A percentile compares a stretch with the other conserved stretches of the same genome.
Conservation (phyloP, 768 basidiomycete genomes). For the Rubroboletus pulcherrimus region DNA sequence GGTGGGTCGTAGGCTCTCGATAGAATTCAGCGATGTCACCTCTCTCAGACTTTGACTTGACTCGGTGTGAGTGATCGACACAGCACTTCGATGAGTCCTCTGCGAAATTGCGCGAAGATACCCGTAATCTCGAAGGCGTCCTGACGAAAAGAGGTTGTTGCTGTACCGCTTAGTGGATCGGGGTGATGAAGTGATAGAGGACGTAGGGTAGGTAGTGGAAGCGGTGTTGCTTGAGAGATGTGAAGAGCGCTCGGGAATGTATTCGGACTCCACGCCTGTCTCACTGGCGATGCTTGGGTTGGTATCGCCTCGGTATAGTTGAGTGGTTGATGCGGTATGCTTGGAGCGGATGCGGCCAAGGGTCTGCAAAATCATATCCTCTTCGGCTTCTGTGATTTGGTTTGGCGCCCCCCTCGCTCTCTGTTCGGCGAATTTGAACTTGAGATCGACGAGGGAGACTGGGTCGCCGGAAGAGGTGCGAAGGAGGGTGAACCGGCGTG, state of each 20-base stretch:
- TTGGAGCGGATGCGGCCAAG: conserved; percentile 52
- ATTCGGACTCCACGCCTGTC: conserved; percentile 28
- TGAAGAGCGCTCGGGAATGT: conserved; percentile 31
- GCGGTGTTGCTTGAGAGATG: conserved; percentile 36
- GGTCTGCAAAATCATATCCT: conserved; percentile 79
- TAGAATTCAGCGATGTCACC: conserved; percentile 42
- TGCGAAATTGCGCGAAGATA: conserved; percentile 59
- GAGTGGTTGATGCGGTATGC: conserved; percentile 22
- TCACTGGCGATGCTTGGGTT: conserved; percentile 15
- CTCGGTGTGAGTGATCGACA: conserved; percentile 47
- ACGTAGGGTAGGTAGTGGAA: conserved; percentile 36
- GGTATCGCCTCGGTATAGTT: conserved; percentile 17
- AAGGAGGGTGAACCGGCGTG: conserved; percentile 78
- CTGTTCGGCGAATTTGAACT: conserved; percentile 69
- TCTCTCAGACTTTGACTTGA: conserved; percentile 42
- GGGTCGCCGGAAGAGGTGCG: conserved; percentile 65
- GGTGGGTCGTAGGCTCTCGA: conserved; percentile 45
- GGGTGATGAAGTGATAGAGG: conserved; percentile 38
- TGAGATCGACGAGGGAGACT: conserved; percentile 60
- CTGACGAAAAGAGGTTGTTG: conserved; percentile 83
- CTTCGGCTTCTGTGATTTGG: conserved; percentile 76
- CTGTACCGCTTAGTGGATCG: conserved; percentile 70
- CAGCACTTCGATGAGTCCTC: conserved; percentile 36
- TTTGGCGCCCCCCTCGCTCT: conserved; percentile 63
- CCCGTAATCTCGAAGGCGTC: conserved; percentile 69